Base-by-base conservation (phyloP, 2,329 filamentous ascomycete species). In the Hirsutella minnesotensis region DNA sequence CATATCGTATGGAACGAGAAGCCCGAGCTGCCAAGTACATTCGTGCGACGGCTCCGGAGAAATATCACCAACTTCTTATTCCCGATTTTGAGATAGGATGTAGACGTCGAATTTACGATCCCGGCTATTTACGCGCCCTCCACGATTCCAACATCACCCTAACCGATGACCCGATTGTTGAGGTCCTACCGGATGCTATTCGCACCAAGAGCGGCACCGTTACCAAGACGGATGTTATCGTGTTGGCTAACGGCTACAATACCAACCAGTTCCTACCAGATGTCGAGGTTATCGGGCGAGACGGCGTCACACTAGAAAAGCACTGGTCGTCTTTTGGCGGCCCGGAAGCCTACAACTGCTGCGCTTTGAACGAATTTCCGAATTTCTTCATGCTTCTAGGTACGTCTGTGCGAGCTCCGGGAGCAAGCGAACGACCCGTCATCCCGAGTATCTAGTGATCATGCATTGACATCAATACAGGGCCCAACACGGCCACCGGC, bases 371-470 rank as follows among this genome's bases (percentile, higher is more conserved):
- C 48, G 72, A 71, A 0, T 81, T 80, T 51, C 79, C 79, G 3
- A 83, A 83, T 52, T 76, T 81, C 51, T 81, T 82, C 59, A 65
- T 80, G 44, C 58, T 81, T 0, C 69, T 79, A 34, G 78, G 64
- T 60, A 39, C n/a, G 39, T 24, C 7, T n/a, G n/a, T n/a, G n/a
- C n/a, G n/a, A n/a, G n/a, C n/a, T n/a, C n/a, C n/a, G n/a, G n/a
- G n/a, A n/a, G n/a, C n/a, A n/a, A n/a, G n/a, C n/a, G n/a, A n/a
- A n/a, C n/a, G n/a, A n/a, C n/a, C n/a, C n/a, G n/a, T 1, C 18
- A 10, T 38, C 13, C 15, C 21, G 8, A 27, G n/a, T n/a, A n/a
- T n/a, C n/a, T n/a, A 31, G 8, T 19, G 16, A 16, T 36, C 16
- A 10, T 15, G 31, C n/a, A 20, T 2, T 10, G 15, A n/a, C 24